These are phyloP conservation scores for Eutrema japonicum DNA, from an alignment of 345 rosid species.

Conservation along the genomic window DNA sequence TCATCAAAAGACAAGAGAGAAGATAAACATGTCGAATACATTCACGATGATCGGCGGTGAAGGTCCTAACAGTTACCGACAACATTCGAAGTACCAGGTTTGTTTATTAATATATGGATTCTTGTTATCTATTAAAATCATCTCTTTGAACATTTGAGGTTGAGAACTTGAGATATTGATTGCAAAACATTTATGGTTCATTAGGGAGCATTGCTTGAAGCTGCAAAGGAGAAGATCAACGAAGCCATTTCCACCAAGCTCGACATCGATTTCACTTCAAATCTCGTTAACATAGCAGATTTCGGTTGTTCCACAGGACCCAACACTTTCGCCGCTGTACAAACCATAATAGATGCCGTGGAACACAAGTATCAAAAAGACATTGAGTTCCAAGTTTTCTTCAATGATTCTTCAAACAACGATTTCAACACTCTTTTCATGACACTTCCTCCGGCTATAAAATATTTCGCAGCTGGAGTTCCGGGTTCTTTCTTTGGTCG, in stretches of 20 bases:
- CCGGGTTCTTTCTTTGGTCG: conserved; percentile 41
- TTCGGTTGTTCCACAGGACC: conserved; percentile 49
- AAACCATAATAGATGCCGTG: conserved; percentile 42
- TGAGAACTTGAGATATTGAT: not conserved
- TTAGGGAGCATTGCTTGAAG: conserved; percentile 36
- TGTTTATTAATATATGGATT: not conserved
- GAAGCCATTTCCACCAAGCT: conserved; percentile 32
- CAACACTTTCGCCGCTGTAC: conserved; percentile 39
- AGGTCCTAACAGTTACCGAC: conserved; percentile 28
- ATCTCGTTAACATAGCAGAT: conserved; percentile 35
- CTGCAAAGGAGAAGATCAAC: conserved; percentile 25
- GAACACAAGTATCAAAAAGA: conserved; percentile 8
- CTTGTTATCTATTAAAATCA: too few relatives aligned
- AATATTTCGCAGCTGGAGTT: conserved; percentile 40
- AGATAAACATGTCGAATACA: conserved; percentile 27
- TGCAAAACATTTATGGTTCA: not conserved
- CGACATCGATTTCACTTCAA: conserved; percentile 1
- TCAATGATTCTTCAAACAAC: conserved; percentile 44
- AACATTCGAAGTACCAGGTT: conserved; percentile 36
- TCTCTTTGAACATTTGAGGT: not conserved
- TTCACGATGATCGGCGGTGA: conserved; percentile 28
- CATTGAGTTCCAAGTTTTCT: conserved; percentile 42
- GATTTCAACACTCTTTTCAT: conserved; percentile 47
- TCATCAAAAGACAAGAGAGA: conserved; percentile 1
- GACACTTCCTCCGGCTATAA: conserved; percentile 36